phyloP scores from a whole-genome alignment of 1,284 basidiomycete genomes.

The Ustilago bromivora region DNA sequence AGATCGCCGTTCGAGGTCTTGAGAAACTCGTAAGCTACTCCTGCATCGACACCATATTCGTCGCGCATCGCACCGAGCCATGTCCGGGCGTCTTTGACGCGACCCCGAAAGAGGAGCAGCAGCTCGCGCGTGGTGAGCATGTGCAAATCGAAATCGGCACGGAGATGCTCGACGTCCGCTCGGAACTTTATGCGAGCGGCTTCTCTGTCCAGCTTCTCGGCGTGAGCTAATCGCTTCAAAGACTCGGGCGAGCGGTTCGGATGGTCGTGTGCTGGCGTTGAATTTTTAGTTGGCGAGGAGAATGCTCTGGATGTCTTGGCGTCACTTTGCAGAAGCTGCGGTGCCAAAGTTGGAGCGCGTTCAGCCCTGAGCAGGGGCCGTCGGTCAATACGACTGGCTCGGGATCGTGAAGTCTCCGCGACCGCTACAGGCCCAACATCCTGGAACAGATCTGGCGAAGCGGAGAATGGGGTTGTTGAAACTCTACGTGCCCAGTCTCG shows the following conservation, averaged over 20 bases:
- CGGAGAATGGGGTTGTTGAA: conserved; percentile 19
- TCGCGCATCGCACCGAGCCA: conserved; percentile 27
- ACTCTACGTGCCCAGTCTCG: conserved; percentile 35
- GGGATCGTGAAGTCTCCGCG: conserved; percentile 18
- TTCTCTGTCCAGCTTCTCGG: conserved; percentile 10
- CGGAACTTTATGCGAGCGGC: conserved; percentile 33
- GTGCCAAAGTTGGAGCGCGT: conserved; percentile 2
- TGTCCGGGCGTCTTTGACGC: conserved; percentile 25
- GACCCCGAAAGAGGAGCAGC: conserved; percentile 26
- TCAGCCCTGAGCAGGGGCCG: conserved; percentile 1
- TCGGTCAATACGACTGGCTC: conserved; percentile 30
- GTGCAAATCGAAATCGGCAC: conserved; percentile 25
- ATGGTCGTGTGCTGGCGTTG: not conserved
- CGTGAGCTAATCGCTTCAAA: not conserved
- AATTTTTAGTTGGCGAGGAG: not conserved
- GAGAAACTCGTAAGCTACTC: conserved; percentile 40
- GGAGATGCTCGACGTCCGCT: conserved; percentile 19
- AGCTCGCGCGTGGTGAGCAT: conserved; percentile 10
- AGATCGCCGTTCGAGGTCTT: conserved; percentile 41
- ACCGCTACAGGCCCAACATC: conserved; percentile 2
- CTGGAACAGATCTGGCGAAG: conserved; percentile 1
- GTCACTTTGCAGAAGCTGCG: conserved; percentile 3
- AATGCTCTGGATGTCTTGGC: not conserved
- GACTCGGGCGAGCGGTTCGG: not conserved
- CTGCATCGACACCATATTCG: conserved; percentile 23